phyloP scores from a whole-genome alignment of 208 protist species.

The Trypanosoma scelopori region DNA sequence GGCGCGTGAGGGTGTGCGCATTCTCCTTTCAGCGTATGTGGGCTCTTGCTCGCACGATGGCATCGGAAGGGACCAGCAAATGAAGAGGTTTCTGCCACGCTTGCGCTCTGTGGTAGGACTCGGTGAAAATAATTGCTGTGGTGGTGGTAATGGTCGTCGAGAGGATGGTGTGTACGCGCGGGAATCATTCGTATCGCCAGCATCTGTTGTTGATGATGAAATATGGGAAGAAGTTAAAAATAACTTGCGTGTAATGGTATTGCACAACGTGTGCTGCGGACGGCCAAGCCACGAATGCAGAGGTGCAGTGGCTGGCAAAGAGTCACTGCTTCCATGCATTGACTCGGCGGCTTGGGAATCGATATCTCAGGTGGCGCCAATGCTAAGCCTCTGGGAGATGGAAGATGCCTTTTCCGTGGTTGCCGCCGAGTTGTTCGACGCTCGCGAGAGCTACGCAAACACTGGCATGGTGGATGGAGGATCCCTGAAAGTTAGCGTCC shows the following conservation, averaged over 20 bases:
- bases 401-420: conserved; percentile 26
- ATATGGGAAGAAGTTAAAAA: conserved; percentile 21
- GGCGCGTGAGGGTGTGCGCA: conserved; percentile 4
- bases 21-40: conserved; percentile 10
- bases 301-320: neutral
- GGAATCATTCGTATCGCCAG: neutral
- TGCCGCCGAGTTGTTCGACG: conserved; percentile 15
- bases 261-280: conserved; percentile 7
- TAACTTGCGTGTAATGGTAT: conserved; percentile 2
- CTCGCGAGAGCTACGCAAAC: neutral
- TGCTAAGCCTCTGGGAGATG: conserved; percentile 11
- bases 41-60: neutral
- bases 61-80: neutral
- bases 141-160: neutral
- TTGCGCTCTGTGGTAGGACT: conserved; percentile 20
- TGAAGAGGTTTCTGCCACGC: conserved; percentile 13
- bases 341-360: conserved; percentile 9
- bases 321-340: neutral
- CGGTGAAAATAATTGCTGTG: neutral
- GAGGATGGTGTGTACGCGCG: neutral
- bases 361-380: neutral
- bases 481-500: neutral
- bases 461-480: neutral
- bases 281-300: neutral
- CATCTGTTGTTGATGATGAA: conserved; percentile 7